These are phyloP conservation scores for Pyrenophora seminiperda DNA, from an alignment of 2,329 filamentous ascomycete genomes.

Conservation along the genomic window DNA sequence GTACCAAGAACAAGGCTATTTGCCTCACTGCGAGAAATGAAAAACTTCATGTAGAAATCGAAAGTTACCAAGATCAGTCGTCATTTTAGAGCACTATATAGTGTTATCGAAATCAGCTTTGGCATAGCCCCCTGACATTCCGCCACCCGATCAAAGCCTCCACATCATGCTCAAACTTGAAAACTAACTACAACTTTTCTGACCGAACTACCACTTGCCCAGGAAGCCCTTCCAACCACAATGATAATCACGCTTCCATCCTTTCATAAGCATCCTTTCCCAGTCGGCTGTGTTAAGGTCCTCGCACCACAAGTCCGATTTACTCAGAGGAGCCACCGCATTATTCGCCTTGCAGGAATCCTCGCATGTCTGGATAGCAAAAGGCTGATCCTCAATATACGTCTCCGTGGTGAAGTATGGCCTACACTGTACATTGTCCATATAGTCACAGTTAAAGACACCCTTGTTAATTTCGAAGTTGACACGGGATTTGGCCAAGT, in stretches of 20 bases:
- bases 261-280: neutral
- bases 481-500: slow-evolving; percentile 7
- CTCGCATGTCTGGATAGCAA: slow-evolving; percentile 8
- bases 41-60: no score
- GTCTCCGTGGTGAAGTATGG: slow-evolving; percentile 16
- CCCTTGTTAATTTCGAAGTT: slow-evolving; percentile 12
- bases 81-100: no score
- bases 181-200: no score
- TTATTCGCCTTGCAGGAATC: neutral
- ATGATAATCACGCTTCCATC: slow-evolving; percentile 10
- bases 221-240: slow-evolving; percentile 12
- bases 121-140: neutral
- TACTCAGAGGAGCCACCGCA: neutral
- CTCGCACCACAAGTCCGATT: slow-evolving; percentile 13
- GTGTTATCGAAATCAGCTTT: no score
- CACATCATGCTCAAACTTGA: no score
- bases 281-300: slow-evolving; percentile 15
- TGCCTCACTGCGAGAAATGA: no score
- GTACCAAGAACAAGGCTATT: no score
- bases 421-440: neutral
- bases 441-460: slow-evolving; percentile 5
- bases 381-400: slow-evolving; percentile 7
- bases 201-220: no score
- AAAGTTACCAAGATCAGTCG: no score
- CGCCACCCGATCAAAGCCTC: neutral